phyloP scores from a whole-genome alignment of 2,329 filamentous ascomycete genomes.

The Monilinia fructigena region DNA sequence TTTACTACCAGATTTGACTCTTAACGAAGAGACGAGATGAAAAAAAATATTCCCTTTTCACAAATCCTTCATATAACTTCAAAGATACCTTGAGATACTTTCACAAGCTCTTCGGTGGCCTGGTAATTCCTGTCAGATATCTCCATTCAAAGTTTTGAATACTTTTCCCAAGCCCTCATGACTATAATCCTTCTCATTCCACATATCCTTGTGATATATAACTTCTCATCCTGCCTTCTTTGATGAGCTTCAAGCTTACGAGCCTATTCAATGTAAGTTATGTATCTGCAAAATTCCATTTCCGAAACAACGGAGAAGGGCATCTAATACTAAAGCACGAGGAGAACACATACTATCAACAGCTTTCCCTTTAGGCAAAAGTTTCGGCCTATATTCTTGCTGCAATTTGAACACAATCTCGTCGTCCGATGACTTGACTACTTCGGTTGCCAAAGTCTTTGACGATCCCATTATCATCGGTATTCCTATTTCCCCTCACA shows the following conservation, averaged over 20 bases:
- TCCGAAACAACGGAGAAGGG: too few species aligned
- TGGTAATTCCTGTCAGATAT: slow-evolving; percentile 37
- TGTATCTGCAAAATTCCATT: too few species aligned
- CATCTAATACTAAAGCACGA: background rate
- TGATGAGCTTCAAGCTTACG: slow-evolving; percentile 44
- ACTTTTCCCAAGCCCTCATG: slow-evolving; percentile 48
- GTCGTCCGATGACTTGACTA: slow-evolving; percentile 42
- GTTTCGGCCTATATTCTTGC: slow-evolving; percentile 48
- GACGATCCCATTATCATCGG: slow-evolving; percentile 45
- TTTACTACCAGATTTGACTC: too few species aligned
- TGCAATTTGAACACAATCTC: slow-evolving; percentile 49
- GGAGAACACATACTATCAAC: slow-evolving; percentile 10
- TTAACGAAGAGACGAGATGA: too few species aligned
- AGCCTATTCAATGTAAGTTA: slow-evolving; percentile 30
- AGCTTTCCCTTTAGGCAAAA: slow-evolving; percentile 34
- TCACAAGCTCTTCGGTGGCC: background rate
- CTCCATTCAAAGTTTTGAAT: slow-evolving; percentile 50
- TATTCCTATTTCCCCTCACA: slow-evolving; percentile 36
- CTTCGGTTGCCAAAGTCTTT: slow-evolving; percentile 45
- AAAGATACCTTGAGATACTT: background rate
- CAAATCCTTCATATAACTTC: background rate
- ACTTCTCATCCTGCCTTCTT: slow-evolving; percentile 41
- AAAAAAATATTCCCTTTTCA: too few species aligned
- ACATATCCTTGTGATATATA: slow-evolving; percentile 51
- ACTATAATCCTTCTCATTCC: slow-evolving; percentile 50